Base-by-base conservation (phyloP, 2,329 filamentous ascomycete genomes). In the Ceratocystiopsis minuta region DNA sequence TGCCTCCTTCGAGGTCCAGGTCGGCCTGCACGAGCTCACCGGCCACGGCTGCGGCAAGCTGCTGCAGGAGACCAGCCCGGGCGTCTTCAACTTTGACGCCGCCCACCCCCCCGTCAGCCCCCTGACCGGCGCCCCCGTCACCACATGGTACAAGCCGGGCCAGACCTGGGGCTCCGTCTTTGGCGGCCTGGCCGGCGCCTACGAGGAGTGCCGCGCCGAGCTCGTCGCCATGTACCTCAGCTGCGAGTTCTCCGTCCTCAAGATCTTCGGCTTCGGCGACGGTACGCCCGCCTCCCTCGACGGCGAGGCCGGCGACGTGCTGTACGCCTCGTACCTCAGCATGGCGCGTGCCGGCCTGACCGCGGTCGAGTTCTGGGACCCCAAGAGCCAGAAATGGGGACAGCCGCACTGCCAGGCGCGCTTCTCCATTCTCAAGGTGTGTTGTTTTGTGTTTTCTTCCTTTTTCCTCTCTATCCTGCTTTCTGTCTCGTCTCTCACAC, bases 111-210 rank as follows among this genome's bases (percentile, higher is more conserved):
- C 88, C 1, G 63, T 84, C 40, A 92, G 76, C 53, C 88, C 87
- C 1, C 60, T 95, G 35, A 83, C 76, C 6, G 68, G 74, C 46
- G 79, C 88, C 59, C 81, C 82, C 1, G 68, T 95, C 38, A 73
- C 72, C 2, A 84, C 80, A 1, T 95, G 81, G 78, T 96, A 96
- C 65, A 93, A 90, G 60, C 85, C 85, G 3, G 86, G 86, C 3
- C 84, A 95, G 60, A 96, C 88, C 0, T 96, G 87, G 87, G 82
- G 84, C 43, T 85, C 79, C 6, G 84, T 94, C 0, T 96, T 96
- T 54, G 86, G 87, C 20, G 75, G 81, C 46, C 75, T 92, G 48
- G 85, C 87, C 34, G 84, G 80, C 4, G 83, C 79, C 15, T 95
- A 94, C 54, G 88, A 96, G 48, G 88, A 96, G 60, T 96, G 88